Evolutionary conservation across 176 grass and related monocot genomes (phyloP), one percentile per base, ranked within the genome.

Genomic region (Cymbopogon citratus): DNA sequence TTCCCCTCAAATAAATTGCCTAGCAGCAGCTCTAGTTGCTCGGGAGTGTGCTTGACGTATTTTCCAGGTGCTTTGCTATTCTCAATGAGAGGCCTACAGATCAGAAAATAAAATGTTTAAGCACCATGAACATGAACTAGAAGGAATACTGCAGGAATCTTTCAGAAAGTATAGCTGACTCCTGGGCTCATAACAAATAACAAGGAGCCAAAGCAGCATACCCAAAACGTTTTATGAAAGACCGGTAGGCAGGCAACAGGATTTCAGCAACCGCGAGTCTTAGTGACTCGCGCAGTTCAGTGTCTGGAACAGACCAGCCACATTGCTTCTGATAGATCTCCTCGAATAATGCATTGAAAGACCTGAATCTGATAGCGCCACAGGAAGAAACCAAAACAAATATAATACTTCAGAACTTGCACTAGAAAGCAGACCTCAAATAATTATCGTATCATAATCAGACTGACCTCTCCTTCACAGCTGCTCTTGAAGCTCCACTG

Each of bases 271-370:
- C 91, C 1, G 92, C 96, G 38, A 95, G 91, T 76, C 90, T 85
- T 41, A 95, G 62, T 69, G 93, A 99, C 41, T 99, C 92, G 0
- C 92, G 82, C 64, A 99, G 74, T 59, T 99, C 92, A 19, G 89
- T 90, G 77, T 99, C 96, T 77, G 96, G 96, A 64, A 99, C 92
- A 0, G 92, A 88, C 92, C 96, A 99, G 28, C 92, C 88, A 85
- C 88, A 88, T 31, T 99, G 96, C 72, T 88, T 95, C 84, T 95
- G 96, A 52, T 95, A 90, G 24, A 91, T 87, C 85, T 99, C 96
- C 38, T 99, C 96, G 56, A 99, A 95, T 71, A 93, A 82, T 19
- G 83, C 9, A 61, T 91, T 95, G 79, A 99, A 99, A 81, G 89
- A 91, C 80, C 82, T 88, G 83, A 99, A 95, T 85, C 96, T 99